Conservation (phyloP, 768 basidiomycete genomes). For the Coprinopsis cinerea region DNA sequence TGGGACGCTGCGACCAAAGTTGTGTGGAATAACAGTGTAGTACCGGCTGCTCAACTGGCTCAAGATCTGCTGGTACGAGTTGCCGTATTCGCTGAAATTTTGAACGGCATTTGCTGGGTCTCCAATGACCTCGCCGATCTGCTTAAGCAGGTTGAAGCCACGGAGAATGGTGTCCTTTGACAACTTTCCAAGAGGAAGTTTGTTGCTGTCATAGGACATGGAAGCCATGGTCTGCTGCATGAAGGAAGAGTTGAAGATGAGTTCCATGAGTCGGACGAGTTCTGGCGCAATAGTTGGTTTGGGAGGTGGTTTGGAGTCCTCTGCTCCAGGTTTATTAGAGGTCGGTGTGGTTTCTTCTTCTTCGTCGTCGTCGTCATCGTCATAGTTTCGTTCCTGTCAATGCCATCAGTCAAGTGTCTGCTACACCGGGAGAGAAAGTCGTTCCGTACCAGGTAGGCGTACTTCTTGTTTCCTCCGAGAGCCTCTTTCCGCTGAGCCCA, state of each 20-base stretch:
- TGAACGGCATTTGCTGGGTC: neutral
- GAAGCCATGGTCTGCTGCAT: constrained; percentile 1
- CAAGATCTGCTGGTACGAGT: neutral
- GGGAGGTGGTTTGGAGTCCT: neutral
- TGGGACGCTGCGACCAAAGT: constrained; percentile 4
- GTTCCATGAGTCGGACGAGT: constrained; percentile 2
- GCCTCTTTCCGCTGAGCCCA: neutral
- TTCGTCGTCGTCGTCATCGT: constrained; percentile 2
- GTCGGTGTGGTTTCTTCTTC: neutral
- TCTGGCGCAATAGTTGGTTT: neutral
- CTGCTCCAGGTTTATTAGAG: neutral
- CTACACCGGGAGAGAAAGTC: neutral
- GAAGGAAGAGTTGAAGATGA: constrained; percentile 2
- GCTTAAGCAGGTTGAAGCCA: constrained; percentile 3
- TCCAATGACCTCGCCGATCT: constrained; percentile 2
- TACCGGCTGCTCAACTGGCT: constrained; percentile 2
- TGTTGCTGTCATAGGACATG: constrained; percentile 4
- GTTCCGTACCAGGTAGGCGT: constrained; percentile 1
- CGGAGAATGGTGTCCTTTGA: constrained; percentile 5
- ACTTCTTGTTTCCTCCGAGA: neutral
- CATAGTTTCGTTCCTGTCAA: constrained; percentile 5
- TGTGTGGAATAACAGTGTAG: constrained; percentile 5
- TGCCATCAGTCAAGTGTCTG: neutral
- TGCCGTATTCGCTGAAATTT: neutral
- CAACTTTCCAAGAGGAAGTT: constrained; percentile 2